A percentile compares a stretch with the other conserved stretches of the same genome.
These are phyloP conservation scores for Lactarius quietus DNA, from an alignment of 768 basidiomycete species.

Conservation along the genomic window DNA sequence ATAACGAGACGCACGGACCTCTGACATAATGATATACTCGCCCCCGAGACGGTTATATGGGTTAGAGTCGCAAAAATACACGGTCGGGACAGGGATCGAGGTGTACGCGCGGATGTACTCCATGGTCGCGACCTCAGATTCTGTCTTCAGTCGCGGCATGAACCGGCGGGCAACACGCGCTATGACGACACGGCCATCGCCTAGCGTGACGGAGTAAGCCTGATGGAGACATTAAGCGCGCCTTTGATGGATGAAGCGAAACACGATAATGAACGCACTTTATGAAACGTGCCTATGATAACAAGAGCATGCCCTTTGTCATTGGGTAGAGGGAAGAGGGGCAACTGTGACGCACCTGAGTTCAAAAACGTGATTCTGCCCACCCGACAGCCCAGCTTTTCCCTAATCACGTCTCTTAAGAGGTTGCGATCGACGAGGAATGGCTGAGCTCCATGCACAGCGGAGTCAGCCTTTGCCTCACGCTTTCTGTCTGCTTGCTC, in stretches of 20 bases:
- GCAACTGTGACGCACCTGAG: slow-evolving; percentile 49
- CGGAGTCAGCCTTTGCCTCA: slow-evolving; percentile 62
- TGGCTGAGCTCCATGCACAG: slow-evolving; percentile 56
- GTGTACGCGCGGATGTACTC: slow-evolving; percentile 72
- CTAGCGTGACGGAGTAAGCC: slow-evolving; percentile 75
- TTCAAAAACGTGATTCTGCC: slow-evolving; percentile 70
- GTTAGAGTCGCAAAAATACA: slow-evolving; percentile 78
- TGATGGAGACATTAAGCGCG: slow-evolving; percentile 30
- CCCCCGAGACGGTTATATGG: slow-evolving; percentile 82
- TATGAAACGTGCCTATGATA: slow-evolving; percentile 74
- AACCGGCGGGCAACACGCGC: slow-evolving; percentile 80
- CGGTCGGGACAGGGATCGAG: slow-evolving; percentile 65
- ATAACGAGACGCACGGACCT: slow-evolving; percentile 44
- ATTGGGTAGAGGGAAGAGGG: slow-evolving; percentile 22
- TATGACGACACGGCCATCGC: slow-evolving; percentile 58
- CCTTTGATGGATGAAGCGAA: slow-evolving; percentile 16
- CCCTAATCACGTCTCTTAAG: slow-evolving; percentile 72
- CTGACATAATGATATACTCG: slow-evolving; percentile 86
- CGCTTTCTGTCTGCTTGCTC: slow-evolving; percentile 67
- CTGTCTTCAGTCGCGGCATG: slow-evolving; percentile 83
- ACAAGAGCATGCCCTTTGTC: slow-evolving; percentile 12
- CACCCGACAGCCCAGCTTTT: slow-evolving; percentile 63
- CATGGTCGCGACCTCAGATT: slow-evolving; percentile 85
- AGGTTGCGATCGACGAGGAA: slow-evolving; percentile 75
- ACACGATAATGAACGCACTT: slow-evolving; percentile 41